Evolutionary conservation across 208 protist genomes (phyloP).

Genomic region (Wallacemonas sp.): DNA sequence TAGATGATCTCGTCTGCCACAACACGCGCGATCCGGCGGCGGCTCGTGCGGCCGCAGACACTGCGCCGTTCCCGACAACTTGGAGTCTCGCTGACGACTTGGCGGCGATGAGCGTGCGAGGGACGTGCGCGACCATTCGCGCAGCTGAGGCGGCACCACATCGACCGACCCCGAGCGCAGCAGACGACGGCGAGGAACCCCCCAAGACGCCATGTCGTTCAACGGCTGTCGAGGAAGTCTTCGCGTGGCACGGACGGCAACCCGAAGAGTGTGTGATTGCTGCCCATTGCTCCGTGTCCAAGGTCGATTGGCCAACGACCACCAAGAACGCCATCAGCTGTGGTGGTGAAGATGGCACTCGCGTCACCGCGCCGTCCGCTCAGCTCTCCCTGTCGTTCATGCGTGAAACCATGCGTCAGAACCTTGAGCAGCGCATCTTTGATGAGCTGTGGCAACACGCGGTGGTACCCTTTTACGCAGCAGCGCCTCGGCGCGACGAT

Average conservation of each 20-base stretch:
- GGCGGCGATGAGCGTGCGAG: too few species aligned
- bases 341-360: too few species aligned
- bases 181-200: too few species aligned
- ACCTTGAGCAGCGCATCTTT: constrained; percentile 31
- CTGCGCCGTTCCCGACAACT: background rate
- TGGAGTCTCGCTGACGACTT: too few species aligned
- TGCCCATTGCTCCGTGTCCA: background rate
- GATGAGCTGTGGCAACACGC: constrained; percentile 31
- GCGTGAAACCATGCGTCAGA: background rate
- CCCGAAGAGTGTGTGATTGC: constrained; percentile 17
- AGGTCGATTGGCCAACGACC: background rate
- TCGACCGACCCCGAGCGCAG: too few species aligned
- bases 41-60: background rate
- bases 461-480: constrained; percentile 38
- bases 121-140: background rate
- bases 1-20: background rate
- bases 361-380: too few species aligned
- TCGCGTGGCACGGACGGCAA: constrained; percentile 12
- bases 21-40: background rate
- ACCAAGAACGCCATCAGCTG: background rate
- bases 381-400: too few species aligned
- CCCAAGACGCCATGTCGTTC: too few species aligned
- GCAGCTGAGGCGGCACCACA: background rate
- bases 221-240: constrained; percentile 12
- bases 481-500: background rate